These are phyloP conservation scores for Tympanopsis confertula DNA, from an alignment of 2,329 filamentous ascomycete species.

Conservation along the genomic window DNA sequence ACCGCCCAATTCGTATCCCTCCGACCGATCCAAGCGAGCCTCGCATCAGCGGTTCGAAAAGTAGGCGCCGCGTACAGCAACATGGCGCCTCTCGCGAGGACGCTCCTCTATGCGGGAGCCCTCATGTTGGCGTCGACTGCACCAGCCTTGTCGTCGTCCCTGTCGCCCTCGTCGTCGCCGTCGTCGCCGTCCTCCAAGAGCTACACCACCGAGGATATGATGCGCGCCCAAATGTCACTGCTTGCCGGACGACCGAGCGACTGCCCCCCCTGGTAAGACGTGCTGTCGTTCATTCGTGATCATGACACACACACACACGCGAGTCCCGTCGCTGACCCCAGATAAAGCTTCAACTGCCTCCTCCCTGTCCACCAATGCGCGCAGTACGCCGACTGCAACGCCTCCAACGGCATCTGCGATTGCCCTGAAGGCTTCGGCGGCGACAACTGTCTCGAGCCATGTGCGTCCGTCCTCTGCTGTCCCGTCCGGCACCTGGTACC, in stretches of 20 bases:
- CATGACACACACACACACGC: slow-evolving; percentile 32
- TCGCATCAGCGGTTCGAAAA: too few species aligned
- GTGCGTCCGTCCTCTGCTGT: slow-evolving; percentile 26
- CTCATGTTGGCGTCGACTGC: too few species aligned
- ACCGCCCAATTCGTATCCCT: too few species aligned
- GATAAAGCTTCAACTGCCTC: slow-evolving; percentile 85
- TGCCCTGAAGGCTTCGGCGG: slow-evolving; percentile 93
- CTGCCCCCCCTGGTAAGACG: slow-evolving; percentile 64
- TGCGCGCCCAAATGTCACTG: slow-evolving; percentile 55
- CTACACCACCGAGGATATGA: slow-evolving; percentile 48
- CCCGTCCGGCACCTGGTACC: not conserved
- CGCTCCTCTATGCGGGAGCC: too few species aligned
- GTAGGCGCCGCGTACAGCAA: too few species aligned
- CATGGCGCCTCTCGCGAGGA: too few species aligned
- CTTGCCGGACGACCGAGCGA: slow-evolving; percentile 64
- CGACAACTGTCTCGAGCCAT: slow-evolving; percentile 79
- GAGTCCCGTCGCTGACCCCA: slow-evolving; percentile 28
- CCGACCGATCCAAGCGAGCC: too few species aligned
- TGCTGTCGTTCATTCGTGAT: slow-evolving; percentile 10
- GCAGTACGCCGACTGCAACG: slow-evolving; percentile 82
- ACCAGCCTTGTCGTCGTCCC: too few species aligned
- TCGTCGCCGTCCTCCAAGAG: too few species aligned
- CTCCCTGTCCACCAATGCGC: slow-evolving; percentile 86
- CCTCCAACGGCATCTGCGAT: slow-evolving; percentile 81
- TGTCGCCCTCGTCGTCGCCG: too few species aligned